Evolutionary conservation across 345 rosid genomes (phyloP), one percentile per base, ranked within the genome.

Genomic region (Angophora floribunda): DNA sequence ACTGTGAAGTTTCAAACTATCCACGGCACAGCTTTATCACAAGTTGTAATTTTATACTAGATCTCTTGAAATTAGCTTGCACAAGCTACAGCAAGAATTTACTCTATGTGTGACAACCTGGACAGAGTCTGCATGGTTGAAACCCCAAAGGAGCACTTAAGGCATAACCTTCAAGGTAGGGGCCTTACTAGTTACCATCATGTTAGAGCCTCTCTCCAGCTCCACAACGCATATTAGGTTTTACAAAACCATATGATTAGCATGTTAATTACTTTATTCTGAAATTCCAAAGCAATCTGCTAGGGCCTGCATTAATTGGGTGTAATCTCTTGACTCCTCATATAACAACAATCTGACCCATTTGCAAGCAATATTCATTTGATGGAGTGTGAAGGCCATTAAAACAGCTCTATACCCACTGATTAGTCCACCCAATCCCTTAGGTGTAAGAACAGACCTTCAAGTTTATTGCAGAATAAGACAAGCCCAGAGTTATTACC

Each of bases 401-500:
- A 12, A 75, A 75, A 75, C 84, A 75, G 84, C 49, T 19, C 24
- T 41, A 10, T 19, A 16, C 45, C 44, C 10, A n/a, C 57, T 85
- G 32, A 67, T 49, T 59, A 9, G 53, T 51, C 57, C 44, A 61
- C n/a, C 85, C 44, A 50, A 52, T 59, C n/a, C 63, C 36, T 26
- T 59, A 87, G 3, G 44, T 61, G 51, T 36, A 28, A 78, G 50
- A 41, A 26, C 53, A 86, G 89, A 63, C 59, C 87, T 65, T 22
- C 78, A 47, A 85, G 63, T 52, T 85, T 57, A 85, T 63, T 59
- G 57, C 30, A 57, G 52, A 24, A 36, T 22, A 87, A 97, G 57
- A 86, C 82, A 53, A 36, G 32, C 63, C 52, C 52, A 59, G 16
- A 61, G n/a, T 17, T n/a, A 19, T 49, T 86, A 97, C 99, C 98